Percentiles rank a stretch among this genome's conserved stretches.
phyloP scores from a whole-genome alignment of 2,329 filamentous ascomycete species.

The Trichoderma arundinaceum region DNA sequence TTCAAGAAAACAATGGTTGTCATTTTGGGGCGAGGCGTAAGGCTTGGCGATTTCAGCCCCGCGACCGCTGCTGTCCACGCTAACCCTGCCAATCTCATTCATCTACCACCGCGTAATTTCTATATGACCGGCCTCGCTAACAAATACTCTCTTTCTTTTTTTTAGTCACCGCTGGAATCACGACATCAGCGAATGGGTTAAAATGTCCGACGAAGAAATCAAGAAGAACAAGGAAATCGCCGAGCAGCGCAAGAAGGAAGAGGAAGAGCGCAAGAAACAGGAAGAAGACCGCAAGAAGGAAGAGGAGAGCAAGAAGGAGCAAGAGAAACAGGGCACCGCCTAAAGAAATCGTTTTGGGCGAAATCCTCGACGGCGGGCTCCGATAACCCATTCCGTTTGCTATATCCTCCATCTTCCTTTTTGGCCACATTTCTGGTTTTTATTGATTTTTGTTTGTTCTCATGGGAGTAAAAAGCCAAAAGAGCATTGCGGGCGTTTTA shows the following conservation, averaged over 20 bases:
- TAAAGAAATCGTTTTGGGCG: too few species aligned
- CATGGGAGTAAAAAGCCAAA: not conserved
- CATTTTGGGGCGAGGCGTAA: not conserved
- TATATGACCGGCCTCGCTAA: conserved; percentile 29
- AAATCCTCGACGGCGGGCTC: not conserved
- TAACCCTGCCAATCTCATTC: not conserved
- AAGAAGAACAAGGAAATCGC: conserved; percentile 38
- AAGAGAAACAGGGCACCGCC: too few species aligned
- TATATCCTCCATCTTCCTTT: not conserved
- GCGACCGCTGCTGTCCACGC: not conserved
- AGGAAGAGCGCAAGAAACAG: conserved; percentile 26
- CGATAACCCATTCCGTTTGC: too few species aligned
- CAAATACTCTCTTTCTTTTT: conserved; percentile 17
- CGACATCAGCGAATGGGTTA: conserved; percentile 64
- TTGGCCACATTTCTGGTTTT: conserved; percentile 1
- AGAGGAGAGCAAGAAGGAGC: too few species aligned
- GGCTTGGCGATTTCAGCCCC: conserved; percentile 13
- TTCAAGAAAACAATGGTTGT: not conserved
- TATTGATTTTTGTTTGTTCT: too few species aligned
- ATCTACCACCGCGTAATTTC: not conserved
- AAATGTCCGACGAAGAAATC: conserved; percentile 43
- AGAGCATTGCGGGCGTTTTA: conserved; percentile 25
- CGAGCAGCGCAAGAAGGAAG: conserved; percentile 38
- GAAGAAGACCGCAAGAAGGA: not conserved
- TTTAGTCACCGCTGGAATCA: conserved; percentile 65